Base-by-base conservation (phyloP, 441 rosid species). In the Metrosideros polymorpha region DNA sequence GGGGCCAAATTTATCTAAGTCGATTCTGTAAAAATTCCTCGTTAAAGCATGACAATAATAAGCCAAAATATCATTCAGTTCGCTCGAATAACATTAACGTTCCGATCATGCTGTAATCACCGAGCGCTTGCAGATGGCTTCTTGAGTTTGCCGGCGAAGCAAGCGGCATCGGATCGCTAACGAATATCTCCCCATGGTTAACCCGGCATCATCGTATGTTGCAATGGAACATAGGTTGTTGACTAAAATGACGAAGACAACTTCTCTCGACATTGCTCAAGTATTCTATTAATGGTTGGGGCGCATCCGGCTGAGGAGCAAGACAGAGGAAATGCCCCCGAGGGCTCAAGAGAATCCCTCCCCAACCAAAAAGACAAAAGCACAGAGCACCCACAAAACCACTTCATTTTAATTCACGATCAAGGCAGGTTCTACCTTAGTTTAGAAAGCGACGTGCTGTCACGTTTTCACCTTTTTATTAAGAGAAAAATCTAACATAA, bases 81-180 rank as follows among this genome's bases (percentile, higher is more conserved):
- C 25, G 0, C 12, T 1, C 0, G 2, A 32, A 32, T 1, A 22
- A 18, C 7, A 7, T 8, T 1, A 1, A 0, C 6, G 75, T 63
- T 30, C 3, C 8, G 0, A 18, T 66, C 2, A 66, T 0, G 14
- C 0, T 0, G 1, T 9, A 19, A 24, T 32, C 76, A 19, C 4
- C 25, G 0, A 63, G 2, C 7, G 0, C 25, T 13, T 8, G 0
- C 0, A 1, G 2, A 14, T 12, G 15, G 7, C 45, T 0, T 66
- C 0, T 8, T 19, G 19, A 22, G 22, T 19, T 1, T 1, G 1
- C 3, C 1, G 0, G 9, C 13, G 0, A 0, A 63, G 6, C 13
- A 0, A 4, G 43, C 0, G 4, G 5, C 9, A 2, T 13, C 0
- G 12, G 3, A 0, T 32, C 3, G 0, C 0, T 1, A 0, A 17